Percentiles rank a stretch among this genome's conserved stretches.
phyloP scores from a whole-genome alignment of 2,329 filamentous ascomycete species.

The Fusarium luffae region DNA sequence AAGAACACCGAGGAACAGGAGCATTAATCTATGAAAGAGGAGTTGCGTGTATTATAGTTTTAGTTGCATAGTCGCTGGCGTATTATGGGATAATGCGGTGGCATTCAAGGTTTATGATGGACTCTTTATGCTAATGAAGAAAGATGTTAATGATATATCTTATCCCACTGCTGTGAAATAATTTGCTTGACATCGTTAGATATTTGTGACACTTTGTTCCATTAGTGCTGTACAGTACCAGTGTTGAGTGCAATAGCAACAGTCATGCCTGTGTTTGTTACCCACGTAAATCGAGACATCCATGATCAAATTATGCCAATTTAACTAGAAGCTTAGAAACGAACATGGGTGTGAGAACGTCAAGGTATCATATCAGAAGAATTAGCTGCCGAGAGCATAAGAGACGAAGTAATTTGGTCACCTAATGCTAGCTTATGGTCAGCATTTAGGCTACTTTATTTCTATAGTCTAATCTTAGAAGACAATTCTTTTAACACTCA shows the following conservation, averaged over 20 bases:
- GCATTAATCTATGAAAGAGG: background rate
- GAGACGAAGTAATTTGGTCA: background rate
- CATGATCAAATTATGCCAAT: no score
- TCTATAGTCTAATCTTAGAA: background rate
- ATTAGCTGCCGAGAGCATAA: background rate
- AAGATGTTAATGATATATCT: background rate
- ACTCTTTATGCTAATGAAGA: conserved; percentile 1
- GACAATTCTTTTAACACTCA: background rate
- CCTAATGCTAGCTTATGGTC: background rate
- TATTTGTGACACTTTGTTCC: background rate
- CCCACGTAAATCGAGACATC: no score
- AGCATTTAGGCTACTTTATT: background rate
- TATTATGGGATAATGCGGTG: background rate
- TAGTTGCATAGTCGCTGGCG: background rate
- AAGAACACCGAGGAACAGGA: background rate
- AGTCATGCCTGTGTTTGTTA: background rate
- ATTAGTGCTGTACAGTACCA: no score
- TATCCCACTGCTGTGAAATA: accelerated
- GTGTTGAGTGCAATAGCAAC: no score
- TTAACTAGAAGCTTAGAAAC: background rate
- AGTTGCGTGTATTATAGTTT: background rate
- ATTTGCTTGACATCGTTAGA: background rate
- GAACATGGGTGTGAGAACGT: background rate
- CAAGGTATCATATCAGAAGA: background rate
- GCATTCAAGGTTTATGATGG: background rate